phyloP scores from a whole-genome alignment of 164 flowering plant genomes.

The Malania oleifera region DNA sequence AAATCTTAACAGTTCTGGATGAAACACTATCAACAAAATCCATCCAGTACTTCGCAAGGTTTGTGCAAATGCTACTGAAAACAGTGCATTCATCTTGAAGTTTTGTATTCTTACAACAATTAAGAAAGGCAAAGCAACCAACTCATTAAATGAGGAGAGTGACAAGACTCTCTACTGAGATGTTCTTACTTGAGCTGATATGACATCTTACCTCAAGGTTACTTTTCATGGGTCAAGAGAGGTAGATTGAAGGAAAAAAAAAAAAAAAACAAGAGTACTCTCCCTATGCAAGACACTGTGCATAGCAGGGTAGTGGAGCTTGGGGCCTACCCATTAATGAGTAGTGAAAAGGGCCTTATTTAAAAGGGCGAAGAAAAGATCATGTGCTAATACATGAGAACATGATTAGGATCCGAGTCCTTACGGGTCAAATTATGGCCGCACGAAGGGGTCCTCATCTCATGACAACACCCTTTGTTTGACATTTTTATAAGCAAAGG shows the following conservation, averaged over 20 bases:
- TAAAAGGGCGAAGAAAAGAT: background rate
- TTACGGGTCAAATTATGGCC: slow-evolving; percentile 11
- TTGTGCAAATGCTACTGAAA: too few species aligned
- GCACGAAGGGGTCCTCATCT: slow-evolving; percentile 6
- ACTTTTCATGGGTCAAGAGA: slow-evolving; percentile 15
- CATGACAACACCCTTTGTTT: background rate
- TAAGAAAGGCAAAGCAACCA: background rate
- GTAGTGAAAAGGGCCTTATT: slow-evolving; percentile 3
- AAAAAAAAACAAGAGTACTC: too few species aligned
- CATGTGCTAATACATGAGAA: slow-evolving; percentile 5
- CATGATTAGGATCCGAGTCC: slow-evolving; percentile 7
- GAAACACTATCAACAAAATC: too few species aligned
- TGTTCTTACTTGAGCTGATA: slow-evolving; percentile 19
- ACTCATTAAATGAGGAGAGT: slow-evolving; percentile 23
- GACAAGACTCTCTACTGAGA: slow-evolving; percentile 21
- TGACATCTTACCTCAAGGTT: slow-evolving; percentile 26
- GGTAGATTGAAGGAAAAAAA: too few species aligned
- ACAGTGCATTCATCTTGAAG: too few species aligned
- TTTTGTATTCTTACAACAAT: background rate
- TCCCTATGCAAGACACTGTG: slow-evolving; percentile 3
- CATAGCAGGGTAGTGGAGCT: slow-evolving; percentile 6
- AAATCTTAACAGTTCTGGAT: too few species aligned
- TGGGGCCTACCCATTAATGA: slow-evolving; percentile 9
- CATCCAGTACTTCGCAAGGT: too few species aligned
- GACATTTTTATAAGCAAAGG: too few species aligned